These are phyloP conservation scores for Penicillium silybi DNA, from an alignment of 495 filamentous ascomycete species.

Conservation along the genomic window DNA sequence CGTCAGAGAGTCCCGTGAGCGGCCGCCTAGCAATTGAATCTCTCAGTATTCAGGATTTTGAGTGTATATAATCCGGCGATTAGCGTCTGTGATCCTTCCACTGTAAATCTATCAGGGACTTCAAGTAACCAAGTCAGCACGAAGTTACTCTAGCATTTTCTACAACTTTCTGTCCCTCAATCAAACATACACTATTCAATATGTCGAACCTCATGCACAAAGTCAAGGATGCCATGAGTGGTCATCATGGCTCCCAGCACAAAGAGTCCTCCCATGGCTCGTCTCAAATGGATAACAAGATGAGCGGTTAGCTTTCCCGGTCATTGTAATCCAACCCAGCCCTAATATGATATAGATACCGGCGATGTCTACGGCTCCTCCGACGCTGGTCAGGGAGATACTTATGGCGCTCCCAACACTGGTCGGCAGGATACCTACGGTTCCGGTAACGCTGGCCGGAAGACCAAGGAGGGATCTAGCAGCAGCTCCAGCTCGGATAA, in stretches of 20 bases:
- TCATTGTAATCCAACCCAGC: conserved; percentile 20
- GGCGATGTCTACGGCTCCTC: conserved; percentile 9
- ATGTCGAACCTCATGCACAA: conserved; percentile 72
- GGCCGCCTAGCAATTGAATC: background rate
- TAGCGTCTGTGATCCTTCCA: background rate
- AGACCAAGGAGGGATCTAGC: background rate
- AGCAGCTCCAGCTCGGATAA: conserved; percentile 15
- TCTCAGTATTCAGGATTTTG: background rate
- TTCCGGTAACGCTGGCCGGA: conserved; percentile 5
- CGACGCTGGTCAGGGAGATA: background rate
- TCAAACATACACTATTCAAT: conserved; percentile 21
- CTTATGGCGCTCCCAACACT: background rate
- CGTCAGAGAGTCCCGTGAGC: conserved; percentile 13
- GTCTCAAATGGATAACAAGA: conserved; percentile 36
- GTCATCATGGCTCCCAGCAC: too few species aligned
- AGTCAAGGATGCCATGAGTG: conserved; percentile 63
- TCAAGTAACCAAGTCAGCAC: background rate
- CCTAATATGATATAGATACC: conserved; percentile 46
- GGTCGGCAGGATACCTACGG: conserved; percentile 17
- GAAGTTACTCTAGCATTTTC: background rate
- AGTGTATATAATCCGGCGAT: background rate
- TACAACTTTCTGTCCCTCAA: background rate
- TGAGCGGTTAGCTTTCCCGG: conserved; percentile 14
- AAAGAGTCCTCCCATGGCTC: conserved; percentile 39
- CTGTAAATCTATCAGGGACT: background rate